These are phyloP conservation scores for Periconia digitata DNA, from an alignment of 2,329 filamentous ascomycete genomes.

Conservation along the genomic window DNA sequence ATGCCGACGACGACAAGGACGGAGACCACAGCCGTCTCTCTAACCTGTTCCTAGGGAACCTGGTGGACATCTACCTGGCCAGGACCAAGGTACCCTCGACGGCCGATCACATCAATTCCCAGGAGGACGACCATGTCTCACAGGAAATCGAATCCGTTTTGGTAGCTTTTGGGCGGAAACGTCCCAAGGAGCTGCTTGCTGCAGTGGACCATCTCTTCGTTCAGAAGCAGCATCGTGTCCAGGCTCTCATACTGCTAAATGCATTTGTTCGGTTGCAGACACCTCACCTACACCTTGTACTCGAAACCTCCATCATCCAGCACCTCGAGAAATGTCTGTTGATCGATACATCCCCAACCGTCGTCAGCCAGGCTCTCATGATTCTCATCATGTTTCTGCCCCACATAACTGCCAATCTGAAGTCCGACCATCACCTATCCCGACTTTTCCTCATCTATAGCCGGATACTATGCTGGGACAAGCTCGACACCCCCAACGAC, in stretches of 20 bases:
- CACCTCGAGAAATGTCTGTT: conserved; percentile 74
- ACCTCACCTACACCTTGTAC: conserved; percentile 74
- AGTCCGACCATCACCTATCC: conserved; percentile 62
- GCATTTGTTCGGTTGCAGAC: conserved; percentile 75
- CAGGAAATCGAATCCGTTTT: conserved; percentile 57
- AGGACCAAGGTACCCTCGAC: conserved; percentile 44
- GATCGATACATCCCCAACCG: conserved; percentile 74
- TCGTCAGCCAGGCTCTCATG: conserved; percentile 74
- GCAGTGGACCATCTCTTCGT: conserved; percentile 67
- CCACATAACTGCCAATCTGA: conserved; percentile 73
- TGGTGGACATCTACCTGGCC: conserved; percentile 48
- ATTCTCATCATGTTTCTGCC: conserved; percentile 80
- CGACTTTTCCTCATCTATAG: conserved; percentile 81
- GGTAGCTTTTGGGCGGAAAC: conserved; percentile 63
- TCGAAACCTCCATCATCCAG: conserved; percentile 71
- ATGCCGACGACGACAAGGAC: conserved; percentile 58
- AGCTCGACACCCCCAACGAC: conserved; percentile 41
- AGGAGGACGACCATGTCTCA: conserved; percentile 50
- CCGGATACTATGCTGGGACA: conserved; percentile 77
- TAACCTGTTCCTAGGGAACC: conserved; percentile 58
- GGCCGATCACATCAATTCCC: conserved; percentile 41
- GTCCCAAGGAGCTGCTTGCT: conserved; percentile 69
- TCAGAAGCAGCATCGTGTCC: conserved; percentile 64
- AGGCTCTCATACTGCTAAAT: conserved; percentile 67
- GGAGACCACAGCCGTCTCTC: conserved; percentile 47